Percentiles rank a stretch among this genome's conserved stretches.
phyloP scores from a whole-genome alignment of 345 rosid genomes.

The Laguncularia racemosa region DNA sequence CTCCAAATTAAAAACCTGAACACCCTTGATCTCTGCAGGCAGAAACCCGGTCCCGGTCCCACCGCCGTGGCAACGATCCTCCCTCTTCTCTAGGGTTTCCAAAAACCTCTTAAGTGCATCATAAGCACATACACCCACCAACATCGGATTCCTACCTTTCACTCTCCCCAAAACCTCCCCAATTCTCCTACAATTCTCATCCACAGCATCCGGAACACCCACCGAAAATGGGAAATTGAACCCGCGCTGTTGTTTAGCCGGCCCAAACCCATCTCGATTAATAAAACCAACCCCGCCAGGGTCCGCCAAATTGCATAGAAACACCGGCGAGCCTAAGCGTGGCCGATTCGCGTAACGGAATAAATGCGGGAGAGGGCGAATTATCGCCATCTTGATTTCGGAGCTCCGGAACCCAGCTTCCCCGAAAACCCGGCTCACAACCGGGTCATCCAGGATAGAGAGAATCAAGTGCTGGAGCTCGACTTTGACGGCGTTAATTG shows the following conservation, averaged over 20 bases:
- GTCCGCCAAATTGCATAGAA: conserved; percentile 38
- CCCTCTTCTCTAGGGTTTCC: conserved; percentile 26
- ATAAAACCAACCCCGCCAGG: conserved; percentile 5
- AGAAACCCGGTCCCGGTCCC: conserved; percentile 4
- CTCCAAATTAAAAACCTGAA: conserved; percentile 35
- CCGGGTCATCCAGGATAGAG: conserved; percentile 87
- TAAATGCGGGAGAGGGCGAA: conserved; percentile 68
- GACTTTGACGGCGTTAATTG: conserved; percentile 52
- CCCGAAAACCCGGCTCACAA: conserved; percentile 79
- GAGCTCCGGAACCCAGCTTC: conserved; percentile 89
- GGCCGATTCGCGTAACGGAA: conserved; percentile 37
- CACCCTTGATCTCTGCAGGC: conserved; percentile 33
- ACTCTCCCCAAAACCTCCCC: conserved; percentile 39
- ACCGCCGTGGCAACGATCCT: conserved; percentile 16
- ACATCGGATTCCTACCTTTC: conserved; percentile 63
- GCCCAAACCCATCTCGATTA: not conserved
- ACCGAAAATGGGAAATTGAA: conserved; percentile 23
- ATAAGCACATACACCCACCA: conserved; percentile 53
- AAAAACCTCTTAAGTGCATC: conserved; percentile 40
- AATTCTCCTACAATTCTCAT: conserved; percentile 46
- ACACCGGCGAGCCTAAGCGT: conserved; percentile 41
- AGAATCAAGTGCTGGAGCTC: conserved; percentile 71
- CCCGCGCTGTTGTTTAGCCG: not conserved
- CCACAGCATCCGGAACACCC: conserved; percentile 23
- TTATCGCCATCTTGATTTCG: conserved; percentile 73